Percentiles rank a stretch among this genome's conserved stretches.
Conservation (phyloP, 1,284 basidiomycete genomes). For the Amylostereum chailletii region DNA sequence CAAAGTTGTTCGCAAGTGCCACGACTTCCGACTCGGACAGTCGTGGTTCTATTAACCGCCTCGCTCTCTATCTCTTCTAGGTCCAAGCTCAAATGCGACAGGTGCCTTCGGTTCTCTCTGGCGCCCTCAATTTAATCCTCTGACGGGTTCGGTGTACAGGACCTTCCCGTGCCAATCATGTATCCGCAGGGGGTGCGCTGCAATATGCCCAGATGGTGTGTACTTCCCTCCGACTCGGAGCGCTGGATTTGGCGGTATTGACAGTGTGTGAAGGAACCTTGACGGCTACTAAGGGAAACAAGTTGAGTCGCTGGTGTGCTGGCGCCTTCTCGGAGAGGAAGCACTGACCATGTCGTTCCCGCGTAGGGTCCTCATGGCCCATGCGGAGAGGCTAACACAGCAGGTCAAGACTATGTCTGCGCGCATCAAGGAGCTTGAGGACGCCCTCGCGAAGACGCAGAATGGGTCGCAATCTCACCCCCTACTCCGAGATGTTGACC, state of each 20-base stretch:
- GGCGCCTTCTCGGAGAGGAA: too few species aligned
- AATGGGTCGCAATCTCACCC: background rate
- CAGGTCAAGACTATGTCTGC: constrained; percentile 35
- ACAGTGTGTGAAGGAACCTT: constrained; percentile 28
- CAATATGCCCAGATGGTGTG: constrained; percentile 44
- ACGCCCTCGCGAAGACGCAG: constrained; percentile 33
- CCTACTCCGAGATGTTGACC: constrained; percentile 3
- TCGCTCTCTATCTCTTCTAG: constrained; percentile 17
- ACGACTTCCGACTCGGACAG: constrained; percentile 4
- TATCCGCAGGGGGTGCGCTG: constrained; percentile 39
- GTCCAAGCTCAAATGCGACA: constrained; percentile 47
- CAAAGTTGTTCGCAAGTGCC: background rate
- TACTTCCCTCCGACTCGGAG: background rate
- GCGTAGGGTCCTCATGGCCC: constrained; percentile 37
- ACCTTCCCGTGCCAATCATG: constrained; percentile 45
- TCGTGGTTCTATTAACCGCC: background rate
- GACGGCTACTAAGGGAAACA: constrained; percentile 46
- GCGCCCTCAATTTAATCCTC: background rate
- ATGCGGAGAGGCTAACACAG: constrained; percentile 34
- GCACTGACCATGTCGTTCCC: background rate
- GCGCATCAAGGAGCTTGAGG: constrained; percentile 49
- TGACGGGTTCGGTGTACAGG: constrained; percentile 16
- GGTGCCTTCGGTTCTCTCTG: constrained; percentile 19
- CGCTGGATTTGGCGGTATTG: background rate
- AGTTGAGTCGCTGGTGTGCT: constrained; percentile 21